Conservation (phyloP, 208 protist genomes). For the Wallacemonas collosoma region DNA sequence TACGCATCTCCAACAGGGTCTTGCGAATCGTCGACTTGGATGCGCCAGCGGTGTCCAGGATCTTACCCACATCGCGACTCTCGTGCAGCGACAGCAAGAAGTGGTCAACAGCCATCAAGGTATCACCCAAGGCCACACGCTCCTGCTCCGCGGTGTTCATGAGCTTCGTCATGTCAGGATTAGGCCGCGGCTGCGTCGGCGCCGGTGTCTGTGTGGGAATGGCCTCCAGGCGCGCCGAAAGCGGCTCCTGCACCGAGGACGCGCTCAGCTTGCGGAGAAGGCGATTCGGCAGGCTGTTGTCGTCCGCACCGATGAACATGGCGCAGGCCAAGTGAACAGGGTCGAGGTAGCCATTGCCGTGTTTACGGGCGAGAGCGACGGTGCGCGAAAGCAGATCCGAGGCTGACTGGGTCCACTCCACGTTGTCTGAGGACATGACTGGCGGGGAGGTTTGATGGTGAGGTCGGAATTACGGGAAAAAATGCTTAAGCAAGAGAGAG, state of each 20-base stretch:
- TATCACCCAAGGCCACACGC: constrained; percentile 69
- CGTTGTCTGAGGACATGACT: constrained; percentile 35
- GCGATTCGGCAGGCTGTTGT: constrained; percentile 62
- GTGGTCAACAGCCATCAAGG: constrained; percentile 77
- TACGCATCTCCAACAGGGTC: constrained; percentile 78
- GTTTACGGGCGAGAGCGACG: constrained; percentile 46
- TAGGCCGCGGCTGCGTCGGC: constrained; percentile 66
- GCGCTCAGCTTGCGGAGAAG: constrained; percentile 66
- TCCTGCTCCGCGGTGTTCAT: constrained; percentile 85
- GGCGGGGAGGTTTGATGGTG: background rate
- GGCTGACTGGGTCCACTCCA: constrained; percentile 71
- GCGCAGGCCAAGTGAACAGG: constrained; percentile 59
- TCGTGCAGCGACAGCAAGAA: constrained; percentile 77
- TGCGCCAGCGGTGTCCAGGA: constrained; percentile 73
- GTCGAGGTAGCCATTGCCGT: constrained; percentile 65
- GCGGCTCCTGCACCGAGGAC: constrained; percentile 48
- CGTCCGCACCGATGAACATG: constrained; percentile 52
- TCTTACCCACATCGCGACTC: constrained; percentile 48
- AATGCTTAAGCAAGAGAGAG: background rate
- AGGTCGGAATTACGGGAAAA: background rate
- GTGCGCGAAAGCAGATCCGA: constrained; percentile 49
- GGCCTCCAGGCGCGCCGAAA: constrained; percentile 41
- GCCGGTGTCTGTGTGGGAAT: constrained; percentile 67
- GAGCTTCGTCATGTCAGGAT: constrained; percentile 68
- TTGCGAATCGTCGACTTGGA: constrained; percentile 55